A percentile compares a stretch with the other conserved stretches of the same genome.
These are phyloP conservation scores for Flaveria bidentis DNA, from an alignment of 129 eudicot genomes.

Conservation along the genomic window DNA sequence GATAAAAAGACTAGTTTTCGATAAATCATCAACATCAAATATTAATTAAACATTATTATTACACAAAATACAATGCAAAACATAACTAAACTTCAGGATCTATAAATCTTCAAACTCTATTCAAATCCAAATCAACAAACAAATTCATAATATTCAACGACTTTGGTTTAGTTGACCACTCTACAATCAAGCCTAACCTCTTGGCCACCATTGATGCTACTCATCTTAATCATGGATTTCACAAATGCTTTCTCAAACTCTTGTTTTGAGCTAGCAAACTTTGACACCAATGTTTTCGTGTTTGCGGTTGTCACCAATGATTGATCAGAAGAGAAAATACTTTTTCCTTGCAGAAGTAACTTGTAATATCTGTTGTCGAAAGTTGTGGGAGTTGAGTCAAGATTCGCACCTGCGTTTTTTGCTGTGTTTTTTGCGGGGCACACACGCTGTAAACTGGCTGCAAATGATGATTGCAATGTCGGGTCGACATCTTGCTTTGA, in stretches of 20 bases:
- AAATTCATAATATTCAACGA: neutral
- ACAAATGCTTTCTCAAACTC: constrained; percentile 51
- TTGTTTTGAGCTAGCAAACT: constrained; percentile 36
- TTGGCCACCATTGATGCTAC: constrained; percentile 60
- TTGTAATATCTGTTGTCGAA: constrained; percentile 46
- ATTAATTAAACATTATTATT: no score
- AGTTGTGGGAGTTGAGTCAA: constrained; percentile 37
- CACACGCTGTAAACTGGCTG: constrained; percentile 30
- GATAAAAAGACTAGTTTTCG: no score
- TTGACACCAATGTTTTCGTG: constrained; percentile 36
- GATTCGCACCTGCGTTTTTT: constrained; percentile 35
- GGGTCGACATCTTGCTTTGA: constrained; percentile 40
- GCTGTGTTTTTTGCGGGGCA: constrained; percentile 34
- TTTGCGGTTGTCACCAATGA: constrained; percentile 28
- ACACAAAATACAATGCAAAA: no score
- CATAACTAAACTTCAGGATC: no score
- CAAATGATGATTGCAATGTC: constrained; percentile 33
- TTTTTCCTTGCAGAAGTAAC: constrained; percentile 44
- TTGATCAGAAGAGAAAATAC: constrained; percentile 44
- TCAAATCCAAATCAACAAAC: no score
- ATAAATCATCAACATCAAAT: no score
- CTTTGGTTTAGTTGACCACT: constrained; percentile 35
- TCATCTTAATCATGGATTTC: constrained; percentile 80
- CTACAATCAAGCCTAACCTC: constrained; percentile 42
- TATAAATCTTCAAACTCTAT: no score